These are phyloP conservation scores for Liriodendron chinense DNA, from an alignment of 164 flowering plant genomes.

Conservation along the genomic window DNA sequence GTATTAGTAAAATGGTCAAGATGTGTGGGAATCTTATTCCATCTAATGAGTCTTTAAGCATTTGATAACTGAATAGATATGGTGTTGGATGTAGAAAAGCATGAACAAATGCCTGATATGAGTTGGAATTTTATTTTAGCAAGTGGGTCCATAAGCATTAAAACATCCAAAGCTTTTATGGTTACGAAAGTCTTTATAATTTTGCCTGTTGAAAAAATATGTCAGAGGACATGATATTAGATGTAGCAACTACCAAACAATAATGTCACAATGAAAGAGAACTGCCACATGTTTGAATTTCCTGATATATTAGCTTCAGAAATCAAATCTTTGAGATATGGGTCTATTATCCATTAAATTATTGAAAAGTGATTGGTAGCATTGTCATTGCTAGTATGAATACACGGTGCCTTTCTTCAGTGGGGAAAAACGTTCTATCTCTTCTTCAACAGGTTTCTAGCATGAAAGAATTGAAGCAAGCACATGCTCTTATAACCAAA, in stretches of 20 bases:
- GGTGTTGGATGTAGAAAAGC: not conserved
- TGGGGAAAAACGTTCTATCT: slow-evolving; percentile 8
- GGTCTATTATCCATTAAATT: not conserved
- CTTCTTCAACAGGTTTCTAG: slow-evolving; percentile 24
- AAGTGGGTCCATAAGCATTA: not conserved
- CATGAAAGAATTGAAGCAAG: slow-evolving; percentile 29
- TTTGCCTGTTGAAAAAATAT: not conserved
- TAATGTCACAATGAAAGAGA: not conserved
- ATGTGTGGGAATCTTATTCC: no score
- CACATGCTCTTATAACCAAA: slow-evolving; percentile 36
- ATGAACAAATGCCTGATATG: not conserved
- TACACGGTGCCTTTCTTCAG: not conserved
- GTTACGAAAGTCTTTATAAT: not conserved
- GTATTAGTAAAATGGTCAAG: no score
- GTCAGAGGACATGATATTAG: not conserved
- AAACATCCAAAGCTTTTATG: not conserved
- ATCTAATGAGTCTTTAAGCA: no score
- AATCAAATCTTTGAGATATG: not conserved
- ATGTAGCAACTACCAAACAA: not conserved
- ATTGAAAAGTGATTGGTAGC: not conserved
- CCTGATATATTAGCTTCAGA: not conserved
- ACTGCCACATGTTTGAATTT: not conserved
- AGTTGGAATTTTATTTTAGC: not conserved
- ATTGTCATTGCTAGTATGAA: not conserved
- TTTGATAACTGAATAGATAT: not conserved